Evolutionary conservation across 1,284 basidiomycete genomes (phyloP), one percentile per base, ranked within the genome.

Genomic region (Meripilus lineatus): DNA sequence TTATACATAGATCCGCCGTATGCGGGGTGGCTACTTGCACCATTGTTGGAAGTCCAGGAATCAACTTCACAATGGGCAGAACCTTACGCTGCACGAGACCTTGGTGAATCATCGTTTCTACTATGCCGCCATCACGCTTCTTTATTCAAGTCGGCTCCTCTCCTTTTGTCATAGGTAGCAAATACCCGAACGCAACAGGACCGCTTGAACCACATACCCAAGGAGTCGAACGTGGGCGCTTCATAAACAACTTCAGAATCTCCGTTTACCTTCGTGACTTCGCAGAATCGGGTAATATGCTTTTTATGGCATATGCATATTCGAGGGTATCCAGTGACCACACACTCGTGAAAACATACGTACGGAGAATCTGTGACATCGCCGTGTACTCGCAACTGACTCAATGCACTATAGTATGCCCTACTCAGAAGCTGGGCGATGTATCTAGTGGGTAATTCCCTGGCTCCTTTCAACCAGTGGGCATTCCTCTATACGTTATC

Each of bases 241-340:
- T n/a, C 45, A 10, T 6, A 34, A 5, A 24, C n/a, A 5, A 8
- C 17, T n/a, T n/a, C n/a, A n/a, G n/a, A n/a, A n/a, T n/a, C n/a
- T n/a, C 5, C 24, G 10, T 15, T 6, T 22, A 26, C 5, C 20
- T 44, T n/a, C 30, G 6, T 10, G 36, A 22, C 4, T 18, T 28
- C 17, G 7, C 44, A 56, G 54, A 46, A 40, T 74, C 77, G 37
- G 80, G 81, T 6, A 84, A 84, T 53, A 84, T 84, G 82, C 61
- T 87, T 14, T 83, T 87, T 55, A 84, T 85, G 81, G 65, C 76
- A 7, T 62, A 83, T 42, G 80, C 78, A 44, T 82, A 84, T 57
- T 78, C 79, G 2, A 75, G 81, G 49, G 71, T 72, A 38, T 72
- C 79, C 0, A 70, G 71, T 8, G 79, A 84, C 50, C 65, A 57